Base-by-base conservation (phyloP, 805 yeast genomes). In the Helenozyma baotianmanensis region DNA sequence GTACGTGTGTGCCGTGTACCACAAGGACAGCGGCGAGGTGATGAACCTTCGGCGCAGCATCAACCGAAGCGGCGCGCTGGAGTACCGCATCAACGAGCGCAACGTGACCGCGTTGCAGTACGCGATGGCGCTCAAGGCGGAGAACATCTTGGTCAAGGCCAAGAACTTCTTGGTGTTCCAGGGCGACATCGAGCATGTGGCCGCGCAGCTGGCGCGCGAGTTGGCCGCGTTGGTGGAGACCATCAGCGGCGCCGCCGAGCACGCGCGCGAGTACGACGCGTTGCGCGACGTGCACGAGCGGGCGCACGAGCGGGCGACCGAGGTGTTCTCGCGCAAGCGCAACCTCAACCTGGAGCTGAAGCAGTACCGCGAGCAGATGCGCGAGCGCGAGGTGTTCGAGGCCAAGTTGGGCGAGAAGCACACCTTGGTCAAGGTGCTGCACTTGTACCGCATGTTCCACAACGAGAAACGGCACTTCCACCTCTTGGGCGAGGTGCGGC, bases 181-280 rank as follows among this genome's bases (percentile, higher is more conserved):
- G 64, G 97, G 98, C 39, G 97, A 90, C 53, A 95, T 92, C 31
- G 97, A 90, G 55, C 82, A 80, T 47, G 79, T 92, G 25, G 97
- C 97, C 0, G 72, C 95, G 0, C 95, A 89, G 54, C 77, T 90
- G 0, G 77, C 97, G 0, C 57, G 59, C 15, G 95, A 87, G 23
- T 67, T 92, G 39, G 76, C 94, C 2, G 69, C 63, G 27, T 58
- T 89, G 40, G 64, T 92, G 34, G 98, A 92, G 58, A 77, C 77
- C 11, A 78, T 92, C 17, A 82, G 94, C 39, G 96, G 96, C 0
- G 84, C 96, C 0, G 58, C 66, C 6, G 92, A 84, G 24, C 73
- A 55, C 44, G 72, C 75, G 28, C 64, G 62, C 18, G 86, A 86
- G 36, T 90, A 83, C 53, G 90, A 82, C 9, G 39, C 45, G 11